Conservation (phyloP, 179 eudicot species). For the Spergularia azorica region DNA sequence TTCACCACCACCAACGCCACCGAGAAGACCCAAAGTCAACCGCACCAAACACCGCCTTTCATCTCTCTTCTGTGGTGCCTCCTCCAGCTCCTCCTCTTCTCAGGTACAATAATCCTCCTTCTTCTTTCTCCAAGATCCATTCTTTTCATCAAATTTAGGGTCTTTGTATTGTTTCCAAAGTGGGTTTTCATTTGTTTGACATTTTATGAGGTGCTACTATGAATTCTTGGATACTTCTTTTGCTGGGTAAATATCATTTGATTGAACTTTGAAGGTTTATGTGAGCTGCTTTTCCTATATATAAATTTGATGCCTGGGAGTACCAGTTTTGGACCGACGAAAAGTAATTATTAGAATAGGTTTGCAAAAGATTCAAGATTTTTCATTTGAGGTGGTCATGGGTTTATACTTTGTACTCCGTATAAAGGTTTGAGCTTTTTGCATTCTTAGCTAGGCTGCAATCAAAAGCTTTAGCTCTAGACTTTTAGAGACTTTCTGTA, state of each 20-base stretch:
- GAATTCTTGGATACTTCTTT: background rate
- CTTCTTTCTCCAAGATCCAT: background rate
- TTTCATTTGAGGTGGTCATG: background rate
- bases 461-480: background rate
- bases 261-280: background rate
- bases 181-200: conserved; percentile 7
- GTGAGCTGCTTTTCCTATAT: background rate
- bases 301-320: background rate
- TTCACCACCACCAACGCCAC: conserved; percentile 11
- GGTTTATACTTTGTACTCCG: background rate
- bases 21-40: conserved; percentile 31
- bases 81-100: conserved; percentile 39
- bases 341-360: background rate
- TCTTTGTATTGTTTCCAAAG: background rate
- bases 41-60: conserved; percentile 47
- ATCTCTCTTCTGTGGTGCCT: conserved; percentile 57
- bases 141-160: background rate
- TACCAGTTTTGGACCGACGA: background rate
- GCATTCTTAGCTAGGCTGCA: background rate
- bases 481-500: background rate
- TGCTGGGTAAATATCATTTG: background rate
- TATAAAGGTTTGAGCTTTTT: background rate
- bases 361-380: background rate
- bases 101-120: conserved; percentile 31
- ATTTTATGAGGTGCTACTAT: background rate